These are phyloP conservation scores for Mycena rebaudengoi DNA, from an alignment of 768 basidiomycete genomes.

Conservation along the genomic window DNA sequence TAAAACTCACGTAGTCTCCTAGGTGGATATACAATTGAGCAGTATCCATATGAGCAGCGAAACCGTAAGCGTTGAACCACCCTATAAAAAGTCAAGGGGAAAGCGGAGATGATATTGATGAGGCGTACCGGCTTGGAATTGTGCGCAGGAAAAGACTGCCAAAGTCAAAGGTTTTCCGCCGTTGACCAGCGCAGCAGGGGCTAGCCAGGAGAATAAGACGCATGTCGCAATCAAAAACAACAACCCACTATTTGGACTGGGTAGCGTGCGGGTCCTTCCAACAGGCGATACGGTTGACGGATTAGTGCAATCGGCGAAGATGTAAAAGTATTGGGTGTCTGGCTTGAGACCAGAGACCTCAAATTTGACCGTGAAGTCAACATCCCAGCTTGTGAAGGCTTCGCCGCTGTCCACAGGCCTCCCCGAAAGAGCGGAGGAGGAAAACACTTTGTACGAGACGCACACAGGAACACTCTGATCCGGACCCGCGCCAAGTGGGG, in stretches of 20 bases:
- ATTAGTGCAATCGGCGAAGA: conserved; percentile 64
- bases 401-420: conserved; percentile 51
- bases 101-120: not conserved
- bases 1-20: conserved; percentile 61
- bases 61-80: conserved; percentile 69
- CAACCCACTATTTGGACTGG: conserved; percentile 53
- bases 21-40: conserved; percentile 65
- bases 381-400: conserved; percentile 64
- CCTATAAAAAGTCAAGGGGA: conserved; percentile 37
- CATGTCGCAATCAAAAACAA: too few relatives aligned
- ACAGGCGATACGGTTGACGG: conserved; percentile 51
- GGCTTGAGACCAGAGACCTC: conserved; percentile 59
- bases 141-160: conserved; percentile 69
- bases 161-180: conserved; percentile 60
- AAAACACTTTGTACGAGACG: conserved; percentile 54
- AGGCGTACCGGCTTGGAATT: conserved; percentile 55
- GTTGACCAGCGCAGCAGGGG: conserved; percentile 56
- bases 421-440: conserved; percentile 44
- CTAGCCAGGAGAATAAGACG: too few relatives aligned
- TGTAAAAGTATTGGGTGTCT: conserved; percentile 64
- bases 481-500: conserved; percentile 42
- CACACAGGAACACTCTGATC: conserved; percentile 62
- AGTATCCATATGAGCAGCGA: conserved; percentile 59
- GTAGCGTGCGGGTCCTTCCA: conserved; percentile 61
- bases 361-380: conserved; percentile 69